These are phyloP conservation scores for Hanseniaspora meyeri DNA, from an alignment of 805 yeast genomes.

Conservation along the genomic window DNA sequence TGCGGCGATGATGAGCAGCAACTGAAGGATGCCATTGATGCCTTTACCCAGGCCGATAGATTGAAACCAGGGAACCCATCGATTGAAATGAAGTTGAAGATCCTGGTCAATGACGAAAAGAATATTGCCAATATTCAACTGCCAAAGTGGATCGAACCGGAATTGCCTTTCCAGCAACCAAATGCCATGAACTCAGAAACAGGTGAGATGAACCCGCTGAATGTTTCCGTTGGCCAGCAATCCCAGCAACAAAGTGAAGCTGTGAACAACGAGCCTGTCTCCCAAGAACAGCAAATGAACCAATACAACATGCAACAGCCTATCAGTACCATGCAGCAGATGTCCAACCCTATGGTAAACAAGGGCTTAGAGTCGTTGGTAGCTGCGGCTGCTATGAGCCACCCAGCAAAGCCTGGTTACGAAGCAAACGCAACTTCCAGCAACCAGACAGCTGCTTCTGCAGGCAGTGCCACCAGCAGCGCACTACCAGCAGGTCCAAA, in stretches of 20 bases:
- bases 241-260: background rate
- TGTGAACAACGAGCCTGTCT: background rate
- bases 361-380: conserved; percentile 5
- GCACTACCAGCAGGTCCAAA: background rate
- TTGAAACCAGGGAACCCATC: conserved; percentile 91
- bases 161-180: conserved; percentile 21
- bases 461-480: background rate
- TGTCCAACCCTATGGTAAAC: background rate
- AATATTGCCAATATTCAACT: background rate
- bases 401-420: background rate
- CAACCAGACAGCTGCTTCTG: background rate
- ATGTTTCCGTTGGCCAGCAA: background rate
- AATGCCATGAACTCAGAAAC: conserved; percentile 10
- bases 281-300: background rate
- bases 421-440: background rate
- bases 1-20: conserved; percentile 65
- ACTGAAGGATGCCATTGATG: conserved; percentile 87
- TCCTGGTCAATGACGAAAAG: conserved; percentile 42
- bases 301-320: background rate
- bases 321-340: background rate
- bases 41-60: conserved; percentile 90
- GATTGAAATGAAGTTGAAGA: conserved; percentile 84
- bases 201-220: conserved; percentile 21
- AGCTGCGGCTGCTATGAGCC: conserved; percentile 10
- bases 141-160: conserved; percentile 11